phyloP scores from a whole-genome alignment of 2,329 filamentous ascomycete species.

The Claviceps arundinis region DNA sequence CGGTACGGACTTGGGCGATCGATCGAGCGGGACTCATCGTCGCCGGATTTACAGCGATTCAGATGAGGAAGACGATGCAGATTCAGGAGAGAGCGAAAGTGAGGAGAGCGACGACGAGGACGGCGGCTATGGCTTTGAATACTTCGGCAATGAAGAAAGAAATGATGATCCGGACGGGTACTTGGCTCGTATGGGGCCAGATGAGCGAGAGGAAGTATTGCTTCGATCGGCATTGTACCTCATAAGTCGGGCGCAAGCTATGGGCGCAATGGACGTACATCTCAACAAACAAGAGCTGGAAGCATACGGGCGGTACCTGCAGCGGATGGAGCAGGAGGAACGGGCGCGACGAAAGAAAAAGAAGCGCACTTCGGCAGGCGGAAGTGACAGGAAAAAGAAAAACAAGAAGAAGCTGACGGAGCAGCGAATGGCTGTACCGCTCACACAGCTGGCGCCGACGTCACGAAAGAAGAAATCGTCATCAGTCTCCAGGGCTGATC shows the following conservation, averaged over 20 bases:
- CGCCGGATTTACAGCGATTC: conserved; percentile 20
- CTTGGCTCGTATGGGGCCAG: conserved; percentile 42
- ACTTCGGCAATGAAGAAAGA: conserved; percentile 23
- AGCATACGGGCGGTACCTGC: conserved; percentile 57
- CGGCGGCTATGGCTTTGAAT: conserved; percentile 20
- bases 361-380: conserved; percentile 31
- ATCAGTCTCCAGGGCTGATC: conserved; percentile 8
- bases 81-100: conserved; percentile 12
- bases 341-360: conserved; percentile 49
- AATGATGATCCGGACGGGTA: conserved; percentile 13
- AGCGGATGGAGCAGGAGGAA: conserved; percentile 47
- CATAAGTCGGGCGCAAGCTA: conserved; percentile 64
- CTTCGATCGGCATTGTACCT: conserved; percentile 68
- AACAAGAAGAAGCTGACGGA: conserved; percentile 34
- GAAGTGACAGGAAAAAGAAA: conserved; percentile 24
- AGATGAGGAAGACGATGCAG: conserved; percentile 21
- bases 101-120: conserved; percentile 9
- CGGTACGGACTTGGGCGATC: conserved; percentile 41
- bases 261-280: conserved; percentile 66
- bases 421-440: conserved; percentile 37
- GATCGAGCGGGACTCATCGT: conserved; percentile 23
- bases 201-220: conserved; percentile 59
- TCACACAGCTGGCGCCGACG: conserved; percentile 35
- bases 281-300: conserved; percentile 69
- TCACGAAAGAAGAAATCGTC: conserved; percentile 22